Base-by-base conservation (phyloP, 2,329 filamentous ascomycete species). In the Colletotrichum musae region DNA sequence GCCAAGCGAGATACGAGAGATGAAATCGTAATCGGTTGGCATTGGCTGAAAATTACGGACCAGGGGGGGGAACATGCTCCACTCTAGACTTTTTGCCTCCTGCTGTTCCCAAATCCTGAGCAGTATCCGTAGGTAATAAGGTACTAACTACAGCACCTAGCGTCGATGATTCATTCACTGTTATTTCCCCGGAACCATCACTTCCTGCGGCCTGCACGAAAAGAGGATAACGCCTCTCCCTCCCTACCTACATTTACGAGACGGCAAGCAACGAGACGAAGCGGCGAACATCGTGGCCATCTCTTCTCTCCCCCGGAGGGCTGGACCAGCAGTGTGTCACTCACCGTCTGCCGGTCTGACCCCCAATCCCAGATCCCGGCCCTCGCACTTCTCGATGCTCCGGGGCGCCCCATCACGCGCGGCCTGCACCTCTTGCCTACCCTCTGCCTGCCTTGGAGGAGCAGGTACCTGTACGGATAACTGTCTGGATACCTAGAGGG, bases 1-100 rank as follows among this genome's bases (percentile, higher is more conserved):
- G 21, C 28, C 41, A 68, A 59, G 61, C 61, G 61, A 65, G 61
- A 65, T 59, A 24, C 24, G 62, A 58, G 39, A 26, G 52, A 57
- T 32, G 21, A 43, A 36, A 47, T 58, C 58, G 48, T 36, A 65
- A 36, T 51, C 54, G 43, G 21, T 61, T 16, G 41, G 36, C 60
- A 24, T 58, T 16, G 39, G 53, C 45, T n/a, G 58, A 61, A 61
- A 52, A 53, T 18, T 28, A 26, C 24, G 28, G 16, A 43, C 13
- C 13, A n/a, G 16, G 41, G 15, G 15, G 39, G 39, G 16, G 41
- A 43, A n/a, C 3, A 12, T 15, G 13, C 41, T 12, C 41, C 32
- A 36, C 32, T 36, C 32, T 36, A 10, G 6, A 36, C 7, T 36
- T 10, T 10, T 24, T 24, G 21, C 21, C 21, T 24, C 21, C 21